Base-by-base conservation (phyloP, 2,329 filamentous ascomycete species). In the Drechslerella coelobrocha region DNA sequence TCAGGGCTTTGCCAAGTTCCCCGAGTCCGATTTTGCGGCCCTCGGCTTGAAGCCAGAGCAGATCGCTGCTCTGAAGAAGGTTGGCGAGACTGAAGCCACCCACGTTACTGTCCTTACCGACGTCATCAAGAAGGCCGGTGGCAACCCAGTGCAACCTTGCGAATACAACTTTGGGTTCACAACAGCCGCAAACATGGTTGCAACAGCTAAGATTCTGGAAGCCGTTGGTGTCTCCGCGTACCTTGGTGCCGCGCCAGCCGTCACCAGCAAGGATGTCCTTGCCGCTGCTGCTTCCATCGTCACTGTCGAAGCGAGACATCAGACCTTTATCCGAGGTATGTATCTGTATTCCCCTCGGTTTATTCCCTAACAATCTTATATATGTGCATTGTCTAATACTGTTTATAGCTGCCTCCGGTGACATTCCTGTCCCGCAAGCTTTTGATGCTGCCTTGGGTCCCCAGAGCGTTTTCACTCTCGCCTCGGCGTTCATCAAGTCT, bases 301-400 rank as follows among this genome's bases (percentile, higher is more conserved):
- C 47, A 89, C 88, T 23, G 84, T 90, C 68, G 89, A 92, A 80
- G 83, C 88, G 26, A 84, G 89, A 66, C 89, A 92, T 80, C 87
- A 90, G 79, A 87, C 87, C 72, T 87, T 89, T 78, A 85, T 91
- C 79, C 86, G 89, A 73, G 80, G 83, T 65, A 85, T 85, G 39
- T 81, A 83, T 19, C 82, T 83, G 66, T 80, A 82, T 41, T 39
- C 29, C n/a, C n/a, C n/a, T n/a, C n/a, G n/a, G n/a, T n/a, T n/a
- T n/a, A 10, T 10, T 26, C 50, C 12, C 48, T 48, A 17, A 26
- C 23, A 45, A 31, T 45, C 12, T 17, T 31, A 21, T 47, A 17
- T 29, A 24, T 1, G 31, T 45, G 1, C 10, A 29, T 31, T 53
- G 23, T 17, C 62, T 71, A 24, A 63, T 29, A 17, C 17, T 19